Percentiles rank a stretch among this genome's conserved stretches.
These are phyloP conservation scores for Pseudogymnoascus sp. DNA, from an alignment of 2,329 filamentous ascomycete species.

Conservation along the genomic window DNA sequence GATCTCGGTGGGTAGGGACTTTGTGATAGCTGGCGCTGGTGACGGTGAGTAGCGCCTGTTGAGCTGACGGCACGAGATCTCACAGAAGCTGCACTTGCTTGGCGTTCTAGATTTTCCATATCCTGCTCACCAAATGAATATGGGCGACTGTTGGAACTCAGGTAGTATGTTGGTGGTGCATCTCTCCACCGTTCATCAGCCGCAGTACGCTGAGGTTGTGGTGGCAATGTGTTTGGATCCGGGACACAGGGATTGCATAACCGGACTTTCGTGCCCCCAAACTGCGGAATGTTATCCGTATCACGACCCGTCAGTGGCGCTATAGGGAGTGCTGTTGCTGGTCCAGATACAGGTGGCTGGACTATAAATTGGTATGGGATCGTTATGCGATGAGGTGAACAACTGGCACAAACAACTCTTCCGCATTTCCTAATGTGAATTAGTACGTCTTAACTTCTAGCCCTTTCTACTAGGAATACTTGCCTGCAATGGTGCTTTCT, in stretches of 20 bases:
- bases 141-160: conserved; percentile 10
- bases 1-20: neutral
- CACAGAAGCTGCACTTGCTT: neutral
- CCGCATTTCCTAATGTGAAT: conserved; percentile 65
- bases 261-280: conserved; percentile 58
- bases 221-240: conserved; percentile 55
- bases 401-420: conserved; percentile 79
- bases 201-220: conserved; percentile 23
- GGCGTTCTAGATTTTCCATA: conserved; percentile 6
- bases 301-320: conserved; percentile 14
- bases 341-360: conserved; percentile 47
- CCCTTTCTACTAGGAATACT: conserved; percentile 22
- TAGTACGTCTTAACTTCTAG: conserved; percentile 1
- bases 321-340: conserved; percentile 24
- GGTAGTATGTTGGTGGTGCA: conserved; percentile 3
- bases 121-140: conserved; percentile 12
- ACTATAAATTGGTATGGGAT: conserved; percentile 93
- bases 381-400: conserved; percentile 89
- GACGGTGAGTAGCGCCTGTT: neutral
- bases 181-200: conserved; percentile 4
- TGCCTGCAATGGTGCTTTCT: conserved; percentile 89
- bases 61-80: neutral
- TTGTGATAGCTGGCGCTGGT: neutral
- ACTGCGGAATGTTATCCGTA: conserved; percentile 33
- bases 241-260: conserved; percentile 68